Evolutionary conservation across 805 yeast species (phyloP).

Genomic region (Candida ponderosae): DNA sequence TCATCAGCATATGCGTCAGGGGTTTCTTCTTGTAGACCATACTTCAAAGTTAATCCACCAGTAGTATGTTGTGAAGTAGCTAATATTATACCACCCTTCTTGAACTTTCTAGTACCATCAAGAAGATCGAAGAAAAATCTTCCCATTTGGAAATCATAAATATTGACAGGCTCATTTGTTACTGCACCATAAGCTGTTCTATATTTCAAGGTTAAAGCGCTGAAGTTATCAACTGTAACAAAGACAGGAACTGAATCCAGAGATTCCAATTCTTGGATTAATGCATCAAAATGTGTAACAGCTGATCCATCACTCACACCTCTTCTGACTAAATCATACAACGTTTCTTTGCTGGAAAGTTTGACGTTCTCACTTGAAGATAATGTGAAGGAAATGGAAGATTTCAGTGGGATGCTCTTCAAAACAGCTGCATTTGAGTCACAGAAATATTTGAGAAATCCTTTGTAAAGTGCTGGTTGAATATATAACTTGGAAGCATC

Average conservation of each 20-base stretch:
- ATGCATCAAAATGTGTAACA: constrained; percentile 40
- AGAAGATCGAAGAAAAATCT: constrained; percentile 44
- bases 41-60: constrained; percentile 47
- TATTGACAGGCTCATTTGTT: constrained; percentile 46
- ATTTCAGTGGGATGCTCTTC: constrained; percentile 23
- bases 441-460: constrained; percentile 43
- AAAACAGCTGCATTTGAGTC: constrained; percentile 37
- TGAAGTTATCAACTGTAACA: constrained; percentile 68
- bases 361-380: constrained; percentile 23
- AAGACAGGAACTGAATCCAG: constrained; percentile 50
- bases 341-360: constrained; percentile 22
- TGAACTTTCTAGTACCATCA: constrained; percentile 44
- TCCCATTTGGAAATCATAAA: constrained; percentile 58
- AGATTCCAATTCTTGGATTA: constrained; percentile 45
- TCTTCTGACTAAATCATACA: constrained; percentile 37
- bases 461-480: constrained; percentile 71
- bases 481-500: constrained; percentile 40
- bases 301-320: constrained; percentile 29
- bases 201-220: constrained; percentile 48
- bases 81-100: constrained; percentile 56
- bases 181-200: constrained; percentile 53
- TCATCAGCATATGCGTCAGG: constrained; percentile 50
- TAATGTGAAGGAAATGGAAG: constrained; percentile 25
- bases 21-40: constrained; percentile 44
- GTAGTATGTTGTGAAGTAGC: constrained; percentile 53